These are phyloP conservation scores for Agarophyton chilense DNA, from an alignment of 23 red algal species.

Conservation along the genomic window DNA sequence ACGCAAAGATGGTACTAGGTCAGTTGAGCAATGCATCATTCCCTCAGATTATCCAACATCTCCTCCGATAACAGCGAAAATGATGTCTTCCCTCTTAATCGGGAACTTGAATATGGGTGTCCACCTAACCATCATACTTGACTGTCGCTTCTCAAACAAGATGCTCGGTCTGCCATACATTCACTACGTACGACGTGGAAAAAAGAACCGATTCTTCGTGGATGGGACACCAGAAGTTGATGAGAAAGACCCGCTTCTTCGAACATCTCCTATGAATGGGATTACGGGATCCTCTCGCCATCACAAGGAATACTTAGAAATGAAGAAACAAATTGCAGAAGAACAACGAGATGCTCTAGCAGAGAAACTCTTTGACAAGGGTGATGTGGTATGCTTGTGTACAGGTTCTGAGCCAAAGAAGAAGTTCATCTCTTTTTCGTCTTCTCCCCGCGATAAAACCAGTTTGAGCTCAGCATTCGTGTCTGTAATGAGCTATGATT, in stretches of 20 bases:
- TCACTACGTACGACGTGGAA: slow-evolving; percentile 11
- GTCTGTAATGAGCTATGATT: slow-evolving; percentile 1
- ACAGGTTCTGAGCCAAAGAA: not conserved
- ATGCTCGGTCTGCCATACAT: slow-evolving; percentile 45
- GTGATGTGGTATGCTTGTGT: slow-evolving; percentile 28
- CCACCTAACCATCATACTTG: slow-evolving; percentile 26
- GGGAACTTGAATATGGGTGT: slow-evolving; percentile 16
- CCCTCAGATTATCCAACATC: slow-evolving; percentile 45
- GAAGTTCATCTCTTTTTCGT: not conserved
- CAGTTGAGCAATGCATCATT: slow-evolving; percentile 32
- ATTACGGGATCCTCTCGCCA: slow-evolving; percentile 7
- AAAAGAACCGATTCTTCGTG: slow-evolving; percentile 5
- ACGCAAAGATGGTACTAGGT: not conserved
- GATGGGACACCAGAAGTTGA: not conserved
- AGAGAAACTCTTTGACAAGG: slow-evolving; percentile 31
- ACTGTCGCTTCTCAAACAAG: slow-evolving; percentile 36
- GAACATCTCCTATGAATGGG: not conserved
- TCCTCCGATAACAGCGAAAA: not conserved
- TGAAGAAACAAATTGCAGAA: slow-evolving; percentile 10
- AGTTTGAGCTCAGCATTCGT: slow-evolving; percentile 39
- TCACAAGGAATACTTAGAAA: not conserved
- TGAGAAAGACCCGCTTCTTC: not conserved
- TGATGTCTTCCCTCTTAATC: not conserved
- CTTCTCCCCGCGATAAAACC: not conserved
- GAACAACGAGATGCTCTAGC: slow-evolving; percentile 40